These are phyloP conservation scores for Fusarium graminum DNA, from an alignment of 2,329 filamentous ascomycete species.

Conservation along the genomic window DNA sequence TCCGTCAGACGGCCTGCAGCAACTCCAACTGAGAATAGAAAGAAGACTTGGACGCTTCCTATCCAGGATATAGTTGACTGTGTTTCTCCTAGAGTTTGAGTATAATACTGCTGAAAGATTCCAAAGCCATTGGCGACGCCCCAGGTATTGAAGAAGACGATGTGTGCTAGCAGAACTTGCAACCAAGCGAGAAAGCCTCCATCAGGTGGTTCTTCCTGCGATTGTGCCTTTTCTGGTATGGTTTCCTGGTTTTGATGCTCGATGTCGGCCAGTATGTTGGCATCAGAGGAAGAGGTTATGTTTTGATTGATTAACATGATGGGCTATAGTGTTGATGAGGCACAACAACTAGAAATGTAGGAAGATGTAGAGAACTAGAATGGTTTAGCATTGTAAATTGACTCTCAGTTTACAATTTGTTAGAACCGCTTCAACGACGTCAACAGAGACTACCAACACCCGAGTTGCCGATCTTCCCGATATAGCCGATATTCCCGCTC, in stretches of 20 bases:
- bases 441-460: neutral
- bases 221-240: neutral
- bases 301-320: conserved; percentile 10
- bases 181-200: conserved; percentile 49
- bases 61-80: conserved; percentile 60
- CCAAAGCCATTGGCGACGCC: conserved; percentile 58
- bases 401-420: neutral
- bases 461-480: conserved; percentile 6
- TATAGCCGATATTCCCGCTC: conserved; percentile 29
- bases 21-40: conserved; percentile 58
- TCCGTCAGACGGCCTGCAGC: conserved; percentile 60
- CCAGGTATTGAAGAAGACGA: conserved; percentile 60
- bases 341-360: too few relatives aligned
- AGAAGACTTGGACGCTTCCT: conserved; percentile 59
- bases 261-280: conserved; percentile 14
- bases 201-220: conserved; percentile 25
- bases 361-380: neutral
- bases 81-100: conserved; percentile 49
- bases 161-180: conserved; percentile 53
- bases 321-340: neutral
- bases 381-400: neutral
- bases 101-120: conserved; percentile 61
- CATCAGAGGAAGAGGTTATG: conserved; percentile 7
- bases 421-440: neutral
- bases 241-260: conserved; percentile 11